Evolutionary conservation across 805 yeast genomes (phyloP).

Genomic region (Ogataea siamensis): DNA sequence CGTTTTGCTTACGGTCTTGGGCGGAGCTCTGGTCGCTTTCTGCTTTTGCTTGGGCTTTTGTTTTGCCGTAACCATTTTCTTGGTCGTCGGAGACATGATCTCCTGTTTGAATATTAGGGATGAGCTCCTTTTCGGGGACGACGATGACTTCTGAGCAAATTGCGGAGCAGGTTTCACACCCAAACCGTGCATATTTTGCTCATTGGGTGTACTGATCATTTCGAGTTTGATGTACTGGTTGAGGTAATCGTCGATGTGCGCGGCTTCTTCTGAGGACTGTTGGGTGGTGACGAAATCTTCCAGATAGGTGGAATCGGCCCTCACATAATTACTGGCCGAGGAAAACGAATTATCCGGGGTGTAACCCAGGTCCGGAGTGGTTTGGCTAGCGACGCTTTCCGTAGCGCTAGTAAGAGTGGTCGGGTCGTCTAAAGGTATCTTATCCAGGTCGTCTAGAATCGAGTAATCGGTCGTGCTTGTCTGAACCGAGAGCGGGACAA

Average conservation of each 20-base stretch:
- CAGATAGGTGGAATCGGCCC: conserved; percentile 7
- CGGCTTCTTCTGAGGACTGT: conserved; percentile 6
- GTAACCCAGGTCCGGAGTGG: conserved; percentile 10
- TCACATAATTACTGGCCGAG: conserved; percentile 6
- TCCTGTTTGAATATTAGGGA: conserved; percentile 13
- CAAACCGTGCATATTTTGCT: conserved; percentile 1
- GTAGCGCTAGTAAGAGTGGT: conserved; percentile 1
- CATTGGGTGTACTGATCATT: conserved; percentile 13
- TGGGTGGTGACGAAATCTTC: conserved; percentile 13
- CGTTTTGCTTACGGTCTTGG: conserved; percentile 5
- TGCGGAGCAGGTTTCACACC: conserved; percentile 4
- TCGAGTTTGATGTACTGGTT: conserved; percentile 23
- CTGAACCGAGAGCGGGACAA: conserved; percentile 7
- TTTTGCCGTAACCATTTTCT: conserved; percentile 1
- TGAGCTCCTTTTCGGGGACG: conserved; percentile 11
- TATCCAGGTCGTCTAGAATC: conserved; percentile 12
- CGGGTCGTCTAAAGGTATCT: conserved; percentile 4
- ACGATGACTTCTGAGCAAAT: neutral
- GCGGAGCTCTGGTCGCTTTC: conserved; percentile 1
- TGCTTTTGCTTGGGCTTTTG: conserved; percentile 2
- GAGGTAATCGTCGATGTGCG: conserved; percentile 20
- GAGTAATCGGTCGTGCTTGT: conserved; percentile 12
- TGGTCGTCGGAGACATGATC: neutral
- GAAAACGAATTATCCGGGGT: conserved; percentile 11
- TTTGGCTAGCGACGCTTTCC: conserved; percentile 9